These are phyloP conservation scores for Pythium periplocum DNA, from an alignment of 352 stramenopile species.

Conservation along the genomic window DNA sequence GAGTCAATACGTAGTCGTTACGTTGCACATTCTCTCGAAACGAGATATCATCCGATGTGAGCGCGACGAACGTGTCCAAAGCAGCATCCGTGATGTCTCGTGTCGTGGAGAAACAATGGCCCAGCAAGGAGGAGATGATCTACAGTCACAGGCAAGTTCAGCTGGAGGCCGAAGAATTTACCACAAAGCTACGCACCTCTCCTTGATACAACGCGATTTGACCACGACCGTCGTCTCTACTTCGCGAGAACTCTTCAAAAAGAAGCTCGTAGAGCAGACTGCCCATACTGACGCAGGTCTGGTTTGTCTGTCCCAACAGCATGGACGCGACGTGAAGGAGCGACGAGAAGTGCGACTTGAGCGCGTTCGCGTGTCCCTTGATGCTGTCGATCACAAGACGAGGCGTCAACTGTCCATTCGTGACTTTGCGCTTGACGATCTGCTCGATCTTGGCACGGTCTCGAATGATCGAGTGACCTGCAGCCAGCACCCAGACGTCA, in stretches of 20 bases:
- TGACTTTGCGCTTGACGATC: constrained; percentile 39
- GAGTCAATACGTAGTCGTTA: constrained; percentile 13
- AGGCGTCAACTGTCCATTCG: constrained; percentile 15
- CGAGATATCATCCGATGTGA: constrained; percentile 24
- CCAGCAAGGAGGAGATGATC: constrained; percentile 34
- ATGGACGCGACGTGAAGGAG: constrained; percentile 27
- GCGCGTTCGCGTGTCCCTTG: constrained; percentile 27
- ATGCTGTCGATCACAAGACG: constrained; percentile 29
- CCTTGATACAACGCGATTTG: constrained; percentile 40
- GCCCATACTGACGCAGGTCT: constrained; percentile 20
- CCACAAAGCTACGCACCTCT: constrained; percentile 24
- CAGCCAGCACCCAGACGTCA: constrained; percentile 47
- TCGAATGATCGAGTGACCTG: constrained; percentile 31
- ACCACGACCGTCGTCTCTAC: constrained; percentile 10
- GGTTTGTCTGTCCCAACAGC: constrained; percentile 20
- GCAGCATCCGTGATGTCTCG: constrained; percentile 24
- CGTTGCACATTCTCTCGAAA: constrained; percentile 16
- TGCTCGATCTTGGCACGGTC: constrained; percentile 34
- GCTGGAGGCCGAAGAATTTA: not conserved
- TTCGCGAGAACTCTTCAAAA: constrained; percentile 40
- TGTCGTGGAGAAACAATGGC: constrained; percentile 25
- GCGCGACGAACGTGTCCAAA: constrained; percentile 27
- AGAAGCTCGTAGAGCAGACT: constrained; percentile 39
- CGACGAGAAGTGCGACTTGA: constrained; percentile 40
- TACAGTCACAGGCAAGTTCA: constrained; percentile 4